phyloP scores from a whole-genome alignment of 306 rosid species.

The Glycine latifolia region DNA sequence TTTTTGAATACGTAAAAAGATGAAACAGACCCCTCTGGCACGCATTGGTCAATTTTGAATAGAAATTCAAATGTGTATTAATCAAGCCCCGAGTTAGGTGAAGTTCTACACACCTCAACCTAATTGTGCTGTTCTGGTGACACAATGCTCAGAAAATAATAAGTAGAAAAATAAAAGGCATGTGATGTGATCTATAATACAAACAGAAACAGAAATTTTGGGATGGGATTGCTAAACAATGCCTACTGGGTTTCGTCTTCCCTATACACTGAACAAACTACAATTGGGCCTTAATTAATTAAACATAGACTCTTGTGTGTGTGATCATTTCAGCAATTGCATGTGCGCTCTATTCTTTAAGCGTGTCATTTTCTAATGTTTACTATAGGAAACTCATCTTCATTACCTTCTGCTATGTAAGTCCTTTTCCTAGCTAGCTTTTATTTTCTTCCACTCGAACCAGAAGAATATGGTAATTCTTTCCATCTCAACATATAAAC shows the following conservation, averaged over 20 bases:
- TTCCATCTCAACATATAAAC: not conserved
- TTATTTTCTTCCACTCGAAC: not conserved
- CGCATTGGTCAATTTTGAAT: not conserved
- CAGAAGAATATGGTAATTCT: not conserved
- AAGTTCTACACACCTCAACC: not conserved
- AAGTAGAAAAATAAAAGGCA: not conserved
- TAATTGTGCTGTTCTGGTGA: conserved; percentile 3
- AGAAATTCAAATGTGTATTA: conserved; percentile 32
- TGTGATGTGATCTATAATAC: conserved; percentile 32
- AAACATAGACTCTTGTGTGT: not conserved
- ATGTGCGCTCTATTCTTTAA: not conserved
- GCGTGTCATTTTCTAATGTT: conserved; percentile 22
- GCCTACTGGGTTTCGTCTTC: conserved; percentile 20
- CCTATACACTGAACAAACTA: not conserved
- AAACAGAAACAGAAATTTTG: not conserved
- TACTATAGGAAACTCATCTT: not conserved
- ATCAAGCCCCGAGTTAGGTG: conserved; percentile 19
- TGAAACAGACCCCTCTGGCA: conserved; percentile 31
- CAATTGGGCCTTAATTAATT: conserved; percentile 23
- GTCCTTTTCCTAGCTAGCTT: conserved; percentile 22
- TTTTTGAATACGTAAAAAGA: not conserved
- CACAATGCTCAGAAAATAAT: not conserved
- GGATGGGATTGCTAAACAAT: not conserved
- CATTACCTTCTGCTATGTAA: not conserved
- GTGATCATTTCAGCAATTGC: not conserved